Conservation (phyloP, 345 rosid genomes). For the Salix arbutifolia region DNA sequence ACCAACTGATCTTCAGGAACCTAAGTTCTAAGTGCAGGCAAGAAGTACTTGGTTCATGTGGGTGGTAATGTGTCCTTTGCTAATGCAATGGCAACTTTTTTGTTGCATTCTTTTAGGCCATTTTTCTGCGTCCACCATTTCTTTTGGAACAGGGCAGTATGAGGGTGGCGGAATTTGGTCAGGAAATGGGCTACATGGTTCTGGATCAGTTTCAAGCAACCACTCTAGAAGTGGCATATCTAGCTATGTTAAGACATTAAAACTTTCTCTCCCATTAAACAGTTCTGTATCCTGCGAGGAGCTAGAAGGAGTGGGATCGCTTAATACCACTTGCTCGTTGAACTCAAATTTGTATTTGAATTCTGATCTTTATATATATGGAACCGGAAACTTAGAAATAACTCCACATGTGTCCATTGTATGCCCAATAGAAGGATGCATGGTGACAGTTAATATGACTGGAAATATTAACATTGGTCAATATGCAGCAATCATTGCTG, state of each 20-base stretch:
- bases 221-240: constrained; percentile 24
- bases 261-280: constrained; percentile 14
- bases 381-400: constrained; percentile 71
- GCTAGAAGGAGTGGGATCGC: constrained; percentile 81
- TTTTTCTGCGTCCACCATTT: constrained; percentile 27
- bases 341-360: constrained; percentile 59
- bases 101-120: constrained; percentile 48
- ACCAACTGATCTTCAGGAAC: constrained; percentile 1
- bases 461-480: constrained; percentile 73
- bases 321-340: constrained; percentile 76
- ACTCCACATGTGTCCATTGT: constrained; percentile 59
- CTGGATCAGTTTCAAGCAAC: constrained; percentile 25
- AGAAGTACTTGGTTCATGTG: not conserved
- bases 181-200: constrained; percentile 17
- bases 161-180: constrained; percentile 19
- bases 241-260: constrained; percentile 14
- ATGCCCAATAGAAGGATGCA: constrained; percentile 71
- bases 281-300: constrained; percentile 57
- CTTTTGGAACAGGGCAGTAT: constrained; percentile 33
- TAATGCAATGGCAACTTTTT: constrained; percentile 39
- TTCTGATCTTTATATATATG: constrained; percentile 59
- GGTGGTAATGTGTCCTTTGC: constrained; percentile 36
- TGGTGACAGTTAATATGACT: constrained; percentile 58
- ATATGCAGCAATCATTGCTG: constrained; percentile 58
- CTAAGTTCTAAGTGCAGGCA: constrained; percentile 9